Conservation (phyloP, 345 rosid species). For the Euphorbia lathyris region DNA sequence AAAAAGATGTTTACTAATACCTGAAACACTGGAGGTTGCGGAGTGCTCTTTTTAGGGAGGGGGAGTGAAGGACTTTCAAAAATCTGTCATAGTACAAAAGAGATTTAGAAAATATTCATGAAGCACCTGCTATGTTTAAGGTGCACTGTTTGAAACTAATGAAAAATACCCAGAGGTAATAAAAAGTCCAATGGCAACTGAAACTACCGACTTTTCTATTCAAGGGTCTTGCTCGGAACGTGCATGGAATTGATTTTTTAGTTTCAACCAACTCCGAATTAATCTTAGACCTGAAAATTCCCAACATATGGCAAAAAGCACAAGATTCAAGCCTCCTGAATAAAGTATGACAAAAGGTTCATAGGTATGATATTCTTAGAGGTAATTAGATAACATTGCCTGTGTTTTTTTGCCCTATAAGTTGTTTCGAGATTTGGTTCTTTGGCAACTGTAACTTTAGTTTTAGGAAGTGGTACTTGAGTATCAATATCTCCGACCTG, state of each 20-base stretch:
- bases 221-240: slow-evolving; percentile 41
- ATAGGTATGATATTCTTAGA: neutral
- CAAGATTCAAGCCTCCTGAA: neutral
- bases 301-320: slow-evolving; percentile 11
- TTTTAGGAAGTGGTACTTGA: slow-evolving; percentile 16
- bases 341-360: neutral
- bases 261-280: slow-evolving; percentile 24
- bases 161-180: neutral
- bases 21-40: slow-evolving; percentile 32
- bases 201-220: slow-evolving; percentile 46
- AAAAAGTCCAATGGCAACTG: neutral
- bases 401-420: slow-evolving; percentile 43
- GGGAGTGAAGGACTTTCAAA: slow-evolving; percentile 23
- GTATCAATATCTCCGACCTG: slow-evolving; percentile 31
- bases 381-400: slow-evolving; percentile 23
- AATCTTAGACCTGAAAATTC: slow-evolving; percentile 41
- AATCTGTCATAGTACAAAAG: slow-evolving; percentile 32
- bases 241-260: slow-evolving; percentile 25
- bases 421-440: slow-evolving; percentile 61
- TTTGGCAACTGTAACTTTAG: slow-evolving; percentile 49
- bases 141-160: neutral
- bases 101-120: slow-evolving; percentile 6
- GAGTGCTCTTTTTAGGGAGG: slow-evolving; percentile 28
- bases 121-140: neutral
- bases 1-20: slow-evolving; percentile 17